Percentiles rank a stretch among this genome's conserved stretches.
These are phyloP conservation scores for Hymenoscyphus albidus DNA, from an alignment of 2,329 filamentous ascomycete species.

Conservation along the genomic window DNA sequence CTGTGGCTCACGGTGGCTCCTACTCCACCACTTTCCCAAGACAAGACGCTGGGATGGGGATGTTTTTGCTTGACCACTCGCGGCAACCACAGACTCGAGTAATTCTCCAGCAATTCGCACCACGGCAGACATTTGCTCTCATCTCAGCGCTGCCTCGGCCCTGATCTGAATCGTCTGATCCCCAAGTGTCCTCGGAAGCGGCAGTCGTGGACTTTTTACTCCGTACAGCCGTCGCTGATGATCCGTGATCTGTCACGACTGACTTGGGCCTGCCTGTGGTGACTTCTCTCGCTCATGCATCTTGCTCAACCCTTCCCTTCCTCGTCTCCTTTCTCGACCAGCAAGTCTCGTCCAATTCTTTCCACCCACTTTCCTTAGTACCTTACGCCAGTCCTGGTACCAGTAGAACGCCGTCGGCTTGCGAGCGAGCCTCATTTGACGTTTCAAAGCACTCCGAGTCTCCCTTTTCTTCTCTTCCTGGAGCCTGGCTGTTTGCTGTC, in stretches of 20 bases:
- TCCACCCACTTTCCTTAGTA: constrained; percentile 14
- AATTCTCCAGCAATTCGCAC: too few species aligned
- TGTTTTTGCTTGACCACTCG: too few species aligned
- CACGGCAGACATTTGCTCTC: too few species aligned
- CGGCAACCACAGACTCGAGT: too few species aligned
- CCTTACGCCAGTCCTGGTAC: constrained; percentile 11
- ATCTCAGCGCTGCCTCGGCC: too few species aligned
- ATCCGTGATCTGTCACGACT: background rate
- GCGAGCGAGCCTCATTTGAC: constrained; percentile 20
- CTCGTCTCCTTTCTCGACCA: constrained; percentile 11
- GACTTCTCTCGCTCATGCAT: background rate
- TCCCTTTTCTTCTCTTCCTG: constrained; percentile 25
- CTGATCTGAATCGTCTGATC: background rate
- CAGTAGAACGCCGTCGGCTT: constrained; percentile 6
- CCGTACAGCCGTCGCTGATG: too few species aligned
- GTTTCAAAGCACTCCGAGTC: constrained; percentile 24
- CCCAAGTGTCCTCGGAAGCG: background rate
- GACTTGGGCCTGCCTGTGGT: background rate
- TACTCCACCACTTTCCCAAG: background rate
- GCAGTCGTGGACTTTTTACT: too few species aligned
- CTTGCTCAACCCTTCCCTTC: constrained; percentile 2
- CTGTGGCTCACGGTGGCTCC: background rate
- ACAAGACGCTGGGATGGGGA: too few species aligned
- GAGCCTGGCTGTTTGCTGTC: constrained; percentile 17
- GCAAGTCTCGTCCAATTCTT: constrained; percentile 16